Evolutionary conservation across 306 rosid species (phyloP), one percentile per base, ranked within the genome.

Genomic region (Castanea sativa): DNA sequence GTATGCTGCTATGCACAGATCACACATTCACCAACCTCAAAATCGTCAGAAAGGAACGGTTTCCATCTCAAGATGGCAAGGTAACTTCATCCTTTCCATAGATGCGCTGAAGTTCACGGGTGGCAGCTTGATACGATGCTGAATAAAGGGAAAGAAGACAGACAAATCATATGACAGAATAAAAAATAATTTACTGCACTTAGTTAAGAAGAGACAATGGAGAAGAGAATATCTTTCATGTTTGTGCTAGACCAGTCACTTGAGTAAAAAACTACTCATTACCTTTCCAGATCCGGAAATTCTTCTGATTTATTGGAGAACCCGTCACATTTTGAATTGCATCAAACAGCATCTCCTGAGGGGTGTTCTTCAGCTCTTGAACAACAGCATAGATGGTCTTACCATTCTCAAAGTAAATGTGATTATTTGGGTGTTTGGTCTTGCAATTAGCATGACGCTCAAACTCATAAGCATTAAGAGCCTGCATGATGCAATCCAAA

Each of bases 391-490:
- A 93, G 73, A 93, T 89, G 86, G 98, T 91, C 86, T 93, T 93
- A 61, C 99, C 99, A 79, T 93, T 93, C 88, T 88, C 93, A 76
- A 93, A 95, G 86, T 89, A 93, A 65, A 95, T 93, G 88, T 95
- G 99, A 82, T 91, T 93, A 79, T 95, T 95, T 15, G 99, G 97
- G 85, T 93, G 98, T 82, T 93, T 95, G 78, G 99, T 93, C 90
- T 95, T 93, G 83, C 93, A 91, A 87, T 96, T 94, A 60, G 97
- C 98, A 74, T 95, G 97, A 58, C 93, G 92, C 86, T 95, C 99
- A 81, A 92, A 93, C 81, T 95, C 98, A 56, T 90, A 95, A n/a
- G 99, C 98, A 87, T 95, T 95, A 73, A 93, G 96, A 82, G 93
- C 83, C 99, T 95, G 90, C 76, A 82, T 20, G 65, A 84, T 27